Conservation (phyloP, 2,329 filamentous ascomycete species). For the Alternaria panax region DNA sequence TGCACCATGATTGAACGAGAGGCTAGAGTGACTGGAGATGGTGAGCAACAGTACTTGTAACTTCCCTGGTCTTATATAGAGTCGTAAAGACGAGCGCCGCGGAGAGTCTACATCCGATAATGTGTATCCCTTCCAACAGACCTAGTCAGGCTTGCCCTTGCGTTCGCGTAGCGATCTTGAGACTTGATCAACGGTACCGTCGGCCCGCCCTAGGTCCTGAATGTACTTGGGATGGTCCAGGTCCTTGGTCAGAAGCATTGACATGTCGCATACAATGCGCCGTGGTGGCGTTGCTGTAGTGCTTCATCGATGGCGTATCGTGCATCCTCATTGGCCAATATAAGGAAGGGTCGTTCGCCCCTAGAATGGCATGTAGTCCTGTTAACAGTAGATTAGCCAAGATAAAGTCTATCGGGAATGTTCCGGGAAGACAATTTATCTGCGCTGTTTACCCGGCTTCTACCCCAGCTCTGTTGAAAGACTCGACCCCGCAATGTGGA, state of each 20-base stretch:
- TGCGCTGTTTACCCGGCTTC: slow-evolving; percentile 25
- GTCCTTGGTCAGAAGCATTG: slow-evolving; percentile 17
- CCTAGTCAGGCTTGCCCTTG: slow-evolving; percentile 8
- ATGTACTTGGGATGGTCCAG: slow-evolving; percentile 5
- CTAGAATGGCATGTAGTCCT: slow-evolving; percentile 11
- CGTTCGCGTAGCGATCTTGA: background rate
- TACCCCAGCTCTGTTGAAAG: slow-evolving; percentile 9
- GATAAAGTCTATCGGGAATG: slow-evolving; percentile 12
- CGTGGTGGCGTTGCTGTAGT: slow-evolving; percentile 4
- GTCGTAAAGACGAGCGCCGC: background rate
- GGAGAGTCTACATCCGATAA: slow-evolving; percentile 9
- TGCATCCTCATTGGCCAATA: slow-evolving; percentile 2
- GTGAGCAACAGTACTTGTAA: slow-evolving; percentile 3
- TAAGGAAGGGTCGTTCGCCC: slow-evolving; percentile 15
- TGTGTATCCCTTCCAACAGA: slow-evolving; percentile 6
- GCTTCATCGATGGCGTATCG: slow-evolving; percentile 1
- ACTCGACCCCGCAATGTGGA: slow-evolving; percentile 9
- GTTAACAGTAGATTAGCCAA: slow-evolving; percentile 26
- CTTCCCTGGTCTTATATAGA: slow-evolving; percentile 17
- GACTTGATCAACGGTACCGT: slow-evolving; percentile 19
- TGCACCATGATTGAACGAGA: slow-evolving; percentile 32
- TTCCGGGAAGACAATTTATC: slow-evolving; percentile 13
- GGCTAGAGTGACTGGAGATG: background rate
- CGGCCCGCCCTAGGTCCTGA: slow-evolving; percentile 19
- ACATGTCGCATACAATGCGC: slow-evolving; percentile 1